phyloP scores from a whole-genome alignment of 331 rosid genomes.

The Spiraea crenata region DNA sequence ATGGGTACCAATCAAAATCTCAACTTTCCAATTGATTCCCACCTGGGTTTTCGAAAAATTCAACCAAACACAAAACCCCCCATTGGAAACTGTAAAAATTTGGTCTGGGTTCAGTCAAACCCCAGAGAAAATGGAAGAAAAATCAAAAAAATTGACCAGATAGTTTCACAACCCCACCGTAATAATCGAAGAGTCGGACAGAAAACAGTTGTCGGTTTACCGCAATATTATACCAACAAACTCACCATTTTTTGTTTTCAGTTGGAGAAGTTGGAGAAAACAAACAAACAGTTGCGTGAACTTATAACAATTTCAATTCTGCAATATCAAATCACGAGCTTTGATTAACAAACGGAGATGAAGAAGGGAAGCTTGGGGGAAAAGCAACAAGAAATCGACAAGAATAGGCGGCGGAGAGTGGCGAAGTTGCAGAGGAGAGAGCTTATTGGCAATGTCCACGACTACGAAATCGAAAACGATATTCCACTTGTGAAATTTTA shows the following conservation, averaged over 20 bases:
- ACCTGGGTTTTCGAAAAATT: constrained; percentile 23
- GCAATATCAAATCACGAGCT: not conserved
- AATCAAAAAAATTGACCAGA: constrained; percentile 5
- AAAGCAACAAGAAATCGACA: constrained; percentile 39
- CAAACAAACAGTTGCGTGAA: not conserved
- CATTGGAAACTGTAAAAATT: constrained; percentile 4
- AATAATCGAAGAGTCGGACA: constrained; percentile 16
- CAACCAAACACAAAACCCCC: constrained; percentile 10
- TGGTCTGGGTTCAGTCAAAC: constrained; percentile 21
- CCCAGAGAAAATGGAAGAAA: constrained; percentile 15
- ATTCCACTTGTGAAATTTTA: not conserved
- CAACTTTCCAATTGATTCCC: not conserved
- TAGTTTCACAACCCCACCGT: not conserved
- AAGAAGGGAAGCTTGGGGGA: constrained; percentile 23
- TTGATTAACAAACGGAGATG: too few species aligned
- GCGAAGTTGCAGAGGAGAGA: constrained; percentile 15
- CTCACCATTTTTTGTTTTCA: constrained; percentile 19
- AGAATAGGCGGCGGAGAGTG: not conserved
- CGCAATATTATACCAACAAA: constrained; percentile 5
- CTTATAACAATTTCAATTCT: not conserved
- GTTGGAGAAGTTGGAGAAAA: constrained; percentile 24
- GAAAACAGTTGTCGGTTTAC: constrained; percentile 17
- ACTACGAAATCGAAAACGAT: constrained; percentile 11
- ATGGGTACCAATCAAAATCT: not conserved
- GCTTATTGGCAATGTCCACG: not conserved